These are phyloP conservation scores for Lipomyces starkeyi DNA, from an alignment of 805 yeast genomes.

Conservation along the genomic window DNA sequence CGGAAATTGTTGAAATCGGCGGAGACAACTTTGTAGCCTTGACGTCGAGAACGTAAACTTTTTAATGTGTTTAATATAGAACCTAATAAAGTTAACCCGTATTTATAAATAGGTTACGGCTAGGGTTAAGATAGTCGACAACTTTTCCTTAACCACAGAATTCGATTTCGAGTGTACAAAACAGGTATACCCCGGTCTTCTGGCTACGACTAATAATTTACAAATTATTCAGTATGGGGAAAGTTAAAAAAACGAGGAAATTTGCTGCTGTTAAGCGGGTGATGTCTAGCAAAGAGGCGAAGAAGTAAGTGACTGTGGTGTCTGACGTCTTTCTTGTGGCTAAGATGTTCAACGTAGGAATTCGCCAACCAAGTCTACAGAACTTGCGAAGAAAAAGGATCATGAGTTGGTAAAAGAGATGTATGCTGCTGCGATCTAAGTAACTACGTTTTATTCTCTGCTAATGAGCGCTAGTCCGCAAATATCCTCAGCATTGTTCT, in stretches of 20 bases:
- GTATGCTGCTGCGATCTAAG: constrained; percentile 31
- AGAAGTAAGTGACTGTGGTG: constrained; percentile 52
- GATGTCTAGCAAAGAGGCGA: constrained; percentile 71
- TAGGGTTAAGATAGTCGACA: too few species aligned
- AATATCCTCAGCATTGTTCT: constrained; percentile 92
- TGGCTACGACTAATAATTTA: neutral
- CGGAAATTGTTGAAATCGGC: too few species aligned
- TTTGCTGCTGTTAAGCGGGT: constrained; percentile 91
- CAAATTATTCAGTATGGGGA: constrained; percentile 68
- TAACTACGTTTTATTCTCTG: neutral
- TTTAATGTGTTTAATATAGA: too few species aligned
- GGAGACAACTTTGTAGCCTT: too few species aligned
- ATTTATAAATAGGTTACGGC: too few species aligned
- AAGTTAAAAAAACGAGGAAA: constrained; percentile 95
- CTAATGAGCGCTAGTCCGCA: constrained; percentile 66
- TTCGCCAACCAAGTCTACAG: constrained; percentile 30
- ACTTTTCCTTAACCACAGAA: too few species aligned
- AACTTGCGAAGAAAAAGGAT: constrained; percentile 56
- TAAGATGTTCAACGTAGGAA: constrained; percentile 37
- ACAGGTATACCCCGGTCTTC: too few species aligned
- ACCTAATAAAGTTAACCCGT: too few species aligned
- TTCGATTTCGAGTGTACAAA: too few species aligned
- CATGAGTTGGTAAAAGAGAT: constrained; percentile 75
- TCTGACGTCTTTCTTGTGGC: constrained; percentile 1
- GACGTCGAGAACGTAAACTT: too few species aligned